Evolutionary conservation across 2,329 filamentous ascomycete species (phyloP).

Genomic region (Verticillium nonalfalfae): DNA sequence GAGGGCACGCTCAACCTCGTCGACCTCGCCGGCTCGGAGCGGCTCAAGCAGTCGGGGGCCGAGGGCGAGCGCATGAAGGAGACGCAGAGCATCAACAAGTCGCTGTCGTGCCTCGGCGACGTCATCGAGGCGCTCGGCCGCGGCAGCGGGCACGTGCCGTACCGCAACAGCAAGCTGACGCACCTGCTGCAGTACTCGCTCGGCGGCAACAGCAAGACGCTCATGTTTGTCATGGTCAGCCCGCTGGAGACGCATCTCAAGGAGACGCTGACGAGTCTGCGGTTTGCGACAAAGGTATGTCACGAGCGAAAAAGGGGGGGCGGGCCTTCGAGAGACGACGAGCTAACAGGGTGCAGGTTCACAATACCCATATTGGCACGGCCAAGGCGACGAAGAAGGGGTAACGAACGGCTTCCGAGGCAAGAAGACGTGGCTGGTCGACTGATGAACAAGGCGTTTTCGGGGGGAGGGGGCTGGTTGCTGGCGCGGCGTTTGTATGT

Average conservation of each 20-base stretch:
- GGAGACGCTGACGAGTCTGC: constrained; percentile 89
- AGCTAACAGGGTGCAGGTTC: constrained; percentile 43
- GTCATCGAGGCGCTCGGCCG: constrained; percentile 90
- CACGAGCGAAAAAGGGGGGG: background rate
- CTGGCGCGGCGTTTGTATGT: background rate
- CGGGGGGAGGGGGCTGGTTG: background rate
- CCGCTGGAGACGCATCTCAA: constrained; percentile 84
- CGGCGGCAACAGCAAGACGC: constrained; percentile 91
- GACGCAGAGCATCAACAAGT: constrained; percentile 97
- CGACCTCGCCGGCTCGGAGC: constrained; percentile 88
- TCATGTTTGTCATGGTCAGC: constrained; percentile 99
- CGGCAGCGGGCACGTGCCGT: constrained; percentile 80
- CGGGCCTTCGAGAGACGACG: background rate
- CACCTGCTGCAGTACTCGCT: constrained; percentile 92
- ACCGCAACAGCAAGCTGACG: constrained; percentile 94
- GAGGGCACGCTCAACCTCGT: constrained; percentile 95
- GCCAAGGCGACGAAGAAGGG: constrained; percentile 68
- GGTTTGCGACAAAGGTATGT: constrained; percentile 87
- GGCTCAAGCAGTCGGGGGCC: constrained; percentile 78
- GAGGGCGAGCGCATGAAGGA: constrained; percentile 86
- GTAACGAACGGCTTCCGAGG: background rate
- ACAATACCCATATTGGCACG: constrained; percentile 88
- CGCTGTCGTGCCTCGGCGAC: constrained; percentile 83
- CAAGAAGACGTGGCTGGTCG: background rate
- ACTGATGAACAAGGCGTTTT: background rate